Conservation (phyloP, 2,329 filamentous ascomycete genomes). For the Myrmaecium sp. region DNA sequence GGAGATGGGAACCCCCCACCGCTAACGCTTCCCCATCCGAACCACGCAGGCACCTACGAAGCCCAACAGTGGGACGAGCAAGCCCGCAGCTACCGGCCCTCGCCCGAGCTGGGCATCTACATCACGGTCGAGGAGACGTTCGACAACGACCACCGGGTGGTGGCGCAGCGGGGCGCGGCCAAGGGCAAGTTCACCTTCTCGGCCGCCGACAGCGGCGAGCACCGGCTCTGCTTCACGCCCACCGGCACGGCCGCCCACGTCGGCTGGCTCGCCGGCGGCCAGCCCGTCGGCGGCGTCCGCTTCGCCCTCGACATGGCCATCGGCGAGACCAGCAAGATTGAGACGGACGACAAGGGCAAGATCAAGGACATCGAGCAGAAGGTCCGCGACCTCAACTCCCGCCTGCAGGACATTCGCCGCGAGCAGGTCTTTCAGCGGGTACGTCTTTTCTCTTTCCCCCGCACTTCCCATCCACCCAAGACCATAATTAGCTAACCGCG, state of each 20-base stretch:
- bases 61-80: conserved; percentile 71
- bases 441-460: no score
- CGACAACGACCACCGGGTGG: conserved; percentile 93
- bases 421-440: conserved; percentile 96
- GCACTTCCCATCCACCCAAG: no score
- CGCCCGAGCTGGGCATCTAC: conserved; percentile 63
- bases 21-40: background rate
- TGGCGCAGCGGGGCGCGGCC: conserved; percentile 62
- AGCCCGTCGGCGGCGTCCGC: conserved; percentile 60
- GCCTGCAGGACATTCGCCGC: conserved; percentile 72
- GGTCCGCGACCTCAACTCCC: conserved; percentile 73
- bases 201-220: conserved; percentile 84
- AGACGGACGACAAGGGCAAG: conserved; percentile 86
- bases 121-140: conserved; percentile 95
- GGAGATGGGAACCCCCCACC: background rate
- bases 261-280: conserved; percentile 53
- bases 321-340: conserved; percentile 84
- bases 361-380: conserved; percentile 77
- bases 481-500: no score
- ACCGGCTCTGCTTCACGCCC: conserved; percentile 87
- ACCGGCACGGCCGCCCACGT: conserved; percentile 51
- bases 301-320: conserved; percentile 82
- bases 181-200: conserved; percentile 88
- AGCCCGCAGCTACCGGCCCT: conserved; percentile 49
- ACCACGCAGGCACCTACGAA: conserved; percentile 52